Conservation (phyloP, 192 early-diverging fungal genomes). For the Coemansia javaensis region DNA sequence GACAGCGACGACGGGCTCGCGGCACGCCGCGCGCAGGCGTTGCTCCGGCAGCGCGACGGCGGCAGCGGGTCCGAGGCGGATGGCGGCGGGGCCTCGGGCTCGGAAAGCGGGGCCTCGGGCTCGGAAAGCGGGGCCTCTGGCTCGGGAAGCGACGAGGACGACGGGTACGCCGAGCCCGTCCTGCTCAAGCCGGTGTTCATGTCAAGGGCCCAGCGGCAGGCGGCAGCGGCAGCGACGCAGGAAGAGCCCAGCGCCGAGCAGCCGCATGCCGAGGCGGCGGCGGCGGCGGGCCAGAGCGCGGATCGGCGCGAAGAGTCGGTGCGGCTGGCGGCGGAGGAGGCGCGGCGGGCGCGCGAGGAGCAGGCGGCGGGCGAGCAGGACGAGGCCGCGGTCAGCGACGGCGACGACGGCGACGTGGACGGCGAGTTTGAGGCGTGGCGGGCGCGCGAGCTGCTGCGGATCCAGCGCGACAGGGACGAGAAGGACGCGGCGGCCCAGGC, state of each 20-base stretch:
- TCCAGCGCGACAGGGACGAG: slow-evolving; percentile 83
- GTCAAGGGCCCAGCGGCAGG: slow-evolving; percentile 63
- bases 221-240: not conserved
- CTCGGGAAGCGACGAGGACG: slow-evolving; percentile 50
- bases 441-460: slow-evolving; percentile 78
- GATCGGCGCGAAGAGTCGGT: slow-evolving; percentile 49
- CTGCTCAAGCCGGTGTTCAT: slow-evolving; percentile 91
- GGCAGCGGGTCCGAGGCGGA: not conserved
- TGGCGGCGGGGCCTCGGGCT: not conserved
- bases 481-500: slow-evolving; percentile 66
- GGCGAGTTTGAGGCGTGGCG: slow-evolving; percentile 91
- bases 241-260: not conserved
- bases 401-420: slow-evolving; percentile 80
- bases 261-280: not conserved
- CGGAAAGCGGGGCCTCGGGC: not conserved
- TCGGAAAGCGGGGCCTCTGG: not conserved
- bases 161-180: slow-evolving; percentile 53
- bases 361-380: slow-evolving; percentile 42
- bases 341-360: slow-evolving; percentile 21
- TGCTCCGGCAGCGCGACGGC: not conserved
- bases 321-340: slow-evolving; percentile 29
- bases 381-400: slow-evolving; percentile 75
- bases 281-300: slow-evolving; percentile 43
- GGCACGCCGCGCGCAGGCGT: not conserved
- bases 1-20: not conserved